Evolutionary conservation across 345 rosid species (phyloP).

Genomic region (Dimocarpus longan): DNA sequence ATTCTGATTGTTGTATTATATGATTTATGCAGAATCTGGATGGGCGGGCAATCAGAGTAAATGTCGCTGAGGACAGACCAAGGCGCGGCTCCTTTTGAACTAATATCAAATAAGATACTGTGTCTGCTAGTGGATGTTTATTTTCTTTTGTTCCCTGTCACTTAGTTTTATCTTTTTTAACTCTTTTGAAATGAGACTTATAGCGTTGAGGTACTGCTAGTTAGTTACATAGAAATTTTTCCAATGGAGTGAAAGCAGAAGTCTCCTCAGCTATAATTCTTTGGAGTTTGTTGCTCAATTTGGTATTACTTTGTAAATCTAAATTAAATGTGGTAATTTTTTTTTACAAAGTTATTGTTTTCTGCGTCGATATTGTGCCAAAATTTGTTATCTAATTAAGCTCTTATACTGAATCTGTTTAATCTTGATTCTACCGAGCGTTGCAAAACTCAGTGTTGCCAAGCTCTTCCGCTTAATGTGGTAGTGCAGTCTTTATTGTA

Average conservation of each 20-base stretch:
- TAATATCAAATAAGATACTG: slow-evolving; percentile 14
- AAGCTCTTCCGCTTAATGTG: background rate
- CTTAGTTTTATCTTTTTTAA: background rate
- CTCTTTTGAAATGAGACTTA: slow-evolving; percentile 15
- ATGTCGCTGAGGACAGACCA: slow-evolving; percentile 78
- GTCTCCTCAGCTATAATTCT: background rate
- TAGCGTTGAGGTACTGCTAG: slow-evolving; percentile 22
- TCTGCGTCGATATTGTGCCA: background rate
- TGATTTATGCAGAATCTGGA: slow-evolving; percentile 61
- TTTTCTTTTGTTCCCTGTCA: background rate
- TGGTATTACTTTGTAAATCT: slow-evolving; percentile 1
- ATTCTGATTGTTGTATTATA: slow-evolving; percentile 4
- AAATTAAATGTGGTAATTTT: background rate
- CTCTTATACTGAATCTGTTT: background rate
- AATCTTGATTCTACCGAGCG: background rate
- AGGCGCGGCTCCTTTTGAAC: slow-evolving; percentile 63
- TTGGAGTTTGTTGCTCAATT: background rate
- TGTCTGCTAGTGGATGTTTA: slow-evolving; percentile 13
- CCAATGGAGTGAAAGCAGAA: slow-evolving; percentile 6
- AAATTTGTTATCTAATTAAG: background rate
- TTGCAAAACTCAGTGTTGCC: too few relatives aligned
- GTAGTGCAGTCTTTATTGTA: background rate
- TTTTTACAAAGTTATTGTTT: background rate
- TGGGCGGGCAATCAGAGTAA: slow-evolving; percentile 91
- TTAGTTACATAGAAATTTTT: slow-evolving; percentile 24